Evolutionary conservation across 2,329 filamentous ascomycete genomes (phyloP), one percentile per base, ranked within the genome.

Genomic region (Arthrobotrys conoides): DNA sequence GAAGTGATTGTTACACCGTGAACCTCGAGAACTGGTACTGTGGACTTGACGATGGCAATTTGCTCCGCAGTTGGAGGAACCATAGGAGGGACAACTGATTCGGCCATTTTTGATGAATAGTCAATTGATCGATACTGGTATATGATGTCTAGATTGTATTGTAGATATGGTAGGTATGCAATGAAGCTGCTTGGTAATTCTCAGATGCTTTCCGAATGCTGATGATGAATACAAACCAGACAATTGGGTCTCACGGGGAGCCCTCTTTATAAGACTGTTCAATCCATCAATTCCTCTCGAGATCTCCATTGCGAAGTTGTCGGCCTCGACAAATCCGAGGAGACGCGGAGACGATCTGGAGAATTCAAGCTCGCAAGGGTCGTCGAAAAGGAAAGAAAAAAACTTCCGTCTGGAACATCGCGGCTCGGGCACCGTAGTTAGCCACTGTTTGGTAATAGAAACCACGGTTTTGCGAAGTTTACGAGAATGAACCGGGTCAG

Each of bases 11-110:
- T 85, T 18, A 86, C 86, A 84, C 92, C 92, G 83, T 94, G 89
- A 79, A 90, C 86, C 80, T 89, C 88, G 6, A 94, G 87, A 18
- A 93, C 88, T 1, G 92, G 92, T 46, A 90, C 91, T 1, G 92
- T 95, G 44, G 92, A 87, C 84, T 93, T 94, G 86, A 96, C 90
- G 81, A 91, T 90, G 78, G 88, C 85, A 80, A 91, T 87, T 85
- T 95, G 92, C 44, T 87, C 85, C 27, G 87, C 85, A 10, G 90
- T 90, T 75, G 93, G 85, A 72, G 73, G 66, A 63, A 77, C 63
- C 55, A 66, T 24, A n/a, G 72, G 66, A 49, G 59, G 70, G 24
- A 46, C 61, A 38, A 61, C 38, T 49, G 66, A 33, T 61, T 61
- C 55, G 30, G 53, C 16, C 63, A 68, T 68, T 10, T 65, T 65